A percentile compares a stretch with the other conserved stretches of the same genome.
phyloP scores from a whole-genome alignment of 495 filamentous ascomycete genomes.

The Evansstolkia leycettana region DNA sequence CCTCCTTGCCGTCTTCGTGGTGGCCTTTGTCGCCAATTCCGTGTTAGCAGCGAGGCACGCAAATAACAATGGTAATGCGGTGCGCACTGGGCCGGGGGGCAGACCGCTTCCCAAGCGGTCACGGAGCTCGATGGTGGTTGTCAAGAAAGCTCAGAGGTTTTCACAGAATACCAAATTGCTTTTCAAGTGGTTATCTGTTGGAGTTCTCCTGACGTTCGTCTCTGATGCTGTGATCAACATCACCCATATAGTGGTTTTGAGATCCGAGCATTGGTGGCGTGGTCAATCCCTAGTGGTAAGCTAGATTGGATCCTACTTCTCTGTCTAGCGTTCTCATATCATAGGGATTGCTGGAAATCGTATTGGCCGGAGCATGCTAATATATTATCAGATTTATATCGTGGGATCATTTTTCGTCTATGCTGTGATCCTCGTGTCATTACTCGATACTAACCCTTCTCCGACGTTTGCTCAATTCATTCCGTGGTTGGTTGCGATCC shows the following conservation, averaged over 20 bases:
- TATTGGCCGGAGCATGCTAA: slow-evolving; percentile 2
- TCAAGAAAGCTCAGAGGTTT: slow-evolving; percentile 32
- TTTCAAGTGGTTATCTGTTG: slow-evolving; percentile 63
- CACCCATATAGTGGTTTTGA: slow-evolving; percentile 54
- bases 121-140: slow-evolving; percentile 24
- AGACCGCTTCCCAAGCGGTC: slow-evolving; percentile 58
- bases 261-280: slow-evolving; percentile 77
- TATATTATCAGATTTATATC: slow-evolving; percentile 56
- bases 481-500: slow-evolving; percentile 57
- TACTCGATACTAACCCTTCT: slow-evolving; percentile 65
- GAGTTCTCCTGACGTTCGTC: slow-evolving; percentile 57
- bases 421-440: slow-evolving; percentile 58
- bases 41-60: slow-evolving; percentile 39
- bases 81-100: slow-evolving; percentile 56
- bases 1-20: slow-evolving; percentile 54
- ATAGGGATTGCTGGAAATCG: too few species aligned
- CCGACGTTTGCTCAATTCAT: slow-evolving; percentile 61
- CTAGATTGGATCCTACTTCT: slow-evolving; percentile 4
- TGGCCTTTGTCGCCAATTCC: slow-evolving; percentile 50
- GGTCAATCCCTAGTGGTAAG: slow-evolving; percentile 74
- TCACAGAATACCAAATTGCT: slow-evolving; percentile 46
- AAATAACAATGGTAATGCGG: slow-evolving; percentile 19
- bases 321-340: too few species aligned
- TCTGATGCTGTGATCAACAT: slow-evolving; percentile 65
- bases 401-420: slow-evolving; percentile 68